Base-by-base conservation (phyloP, 1,284 basidiomycete species). In the Marasmius tenuissimus region DNA sequence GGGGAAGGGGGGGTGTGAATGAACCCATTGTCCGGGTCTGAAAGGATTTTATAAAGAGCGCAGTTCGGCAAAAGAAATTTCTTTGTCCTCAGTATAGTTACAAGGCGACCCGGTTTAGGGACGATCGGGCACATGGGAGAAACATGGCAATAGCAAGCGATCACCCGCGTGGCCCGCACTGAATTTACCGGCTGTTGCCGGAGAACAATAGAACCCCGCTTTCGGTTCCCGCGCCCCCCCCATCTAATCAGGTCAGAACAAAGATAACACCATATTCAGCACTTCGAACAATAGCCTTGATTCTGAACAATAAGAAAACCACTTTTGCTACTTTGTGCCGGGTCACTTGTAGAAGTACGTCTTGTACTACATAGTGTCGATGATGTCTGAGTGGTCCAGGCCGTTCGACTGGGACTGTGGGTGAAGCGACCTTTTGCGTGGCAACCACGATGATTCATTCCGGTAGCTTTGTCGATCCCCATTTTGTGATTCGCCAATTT, bases 71-170 rank as follows among this genome's bases (percentile, higher is more conserved):
- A 27, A 4, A 27, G 27, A 27, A 27, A 27, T 27, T 27, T 59
- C 59, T 56, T 57, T 47, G 64, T 61, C 71, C 74, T 74, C 72
- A 72, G 74, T 72, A 67, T 61, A 61, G 55, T 66, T 67, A 73
- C 72, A 75, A 74, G 57, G 63, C 55, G 60, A 72, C 65, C 72
- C 73, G 66, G 69, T 68, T 70, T 61, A 48, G 62, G 66, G 35
- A 65, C 39, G 8, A 38, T 55, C 53, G 39, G 39, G 40, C 35
- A 37, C 53, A 12, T 55, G 53, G 35, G 39, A 56, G 16, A 35
- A 35, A 38, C 12, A 22, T 16, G 11, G 27, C 51, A 57, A 57
- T 42, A 50, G 35, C 22, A 58, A 59, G 27, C 39, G 51, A 58
- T 45, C 58, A 5, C 45, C 60, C 61, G 47, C 51, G 59, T 49